These are phyloP conservation scores for Suillus clintonianus DNA, from an alignment of 768 basidiomycete genomes.

Conservation along the genomic window DNA sequence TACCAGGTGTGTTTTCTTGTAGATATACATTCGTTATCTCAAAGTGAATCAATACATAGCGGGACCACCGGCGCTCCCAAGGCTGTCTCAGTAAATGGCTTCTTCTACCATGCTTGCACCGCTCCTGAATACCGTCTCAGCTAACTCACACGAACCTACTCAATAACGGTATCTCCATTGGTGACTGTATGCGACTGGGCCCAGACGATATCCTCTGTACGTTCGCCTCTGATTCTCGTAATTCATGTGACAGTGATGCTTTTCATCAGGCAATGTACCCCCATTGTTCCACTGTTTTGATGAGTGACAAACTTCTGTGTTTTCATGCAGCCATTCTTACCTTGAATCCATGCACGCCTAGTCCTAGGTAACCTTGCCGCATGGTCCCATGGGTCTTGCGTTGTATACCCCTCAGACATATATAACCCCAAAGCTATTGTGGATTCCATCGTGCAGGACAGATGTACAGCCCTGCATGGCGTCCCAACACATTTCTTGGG, in stretches of 20 bases:
- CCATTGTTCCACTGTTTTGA: constrained; percentile 90
- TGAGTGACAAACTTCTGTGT: constrained; percentile 45
- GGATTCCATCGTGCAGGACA: constrained; percentile 66
- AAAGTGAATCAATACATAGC: constrained; percentile 36
- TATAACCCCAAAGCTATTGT: constrained; percentile 69
- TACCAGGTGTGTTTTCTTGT: constrained; percentile 57
- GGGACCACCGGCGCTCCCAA: constrained; percentile 83
- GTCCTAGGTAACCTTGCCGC: constrained; percentile 81
- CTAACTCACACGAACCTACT: constrained; percentile 79
- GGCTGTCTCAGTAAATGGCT: constrained; percentile 68
- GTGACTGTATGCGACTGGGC: constrained; percentile 68
- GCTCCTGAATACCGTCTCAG: constrained; percentile 32
- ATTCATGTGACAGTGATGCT: background rate
- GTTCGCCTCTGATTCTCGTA: constrained; percentile 18
- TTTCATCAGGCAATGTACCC: constrained; percentile 69
- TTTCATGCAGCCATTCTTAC: constrained; percentile 14
- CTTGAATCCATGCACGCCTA: constrained; percentile 49
- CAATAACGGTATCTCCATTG: constrained; percentile 75
- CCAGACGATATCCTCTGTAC: constrained; percentile 68
- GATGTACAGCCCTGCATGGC: constrained; percentile 79
- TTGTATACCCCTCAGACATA: constrained; percentile 73
- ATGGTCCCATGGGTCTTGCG: constrained; percentile 71
- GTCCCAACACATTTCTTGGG: constrained; percentile 87
- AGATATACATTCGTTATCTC: background rate
- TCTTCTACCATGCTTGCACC: background rate